Conservation (phyloP, 257 asterid species). For the Gardenia jasminoides region DNA sequence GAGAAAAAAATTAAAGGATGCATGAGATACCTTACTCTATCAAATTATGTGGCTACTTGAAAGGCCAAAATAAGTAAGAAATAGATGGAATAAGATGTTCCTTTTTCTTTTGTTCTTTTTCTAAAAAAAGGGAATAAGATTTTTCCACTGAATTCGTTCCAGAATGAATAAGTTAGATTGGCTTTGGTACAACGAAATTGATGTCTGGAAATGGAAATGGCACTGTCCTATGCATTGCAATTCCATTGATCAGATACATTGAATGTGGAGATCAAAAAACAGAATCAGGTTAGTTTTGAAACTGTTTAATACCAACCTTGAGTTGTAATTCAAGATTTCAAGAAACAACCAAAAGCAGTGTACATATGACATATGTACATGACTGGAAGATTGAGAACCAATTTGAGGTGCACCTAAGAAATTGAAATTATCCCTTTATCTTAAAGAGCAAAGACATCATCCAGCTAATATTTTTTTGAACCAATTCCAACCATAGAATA, state of each 20-base stretch:
- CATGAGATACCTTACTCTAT: not conserved
- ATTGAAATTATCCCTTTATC: not conserved
- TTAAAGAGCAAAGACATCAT: not conserved
- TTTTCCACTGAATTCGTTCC: too few species aligned
- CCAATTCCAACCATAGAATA: not conserved
- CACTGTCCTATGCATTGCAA: not conserved
- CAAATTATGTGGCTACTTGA: not conserved
- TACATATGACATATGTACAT: not conserved
- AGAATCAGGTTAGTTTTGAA: not conserved
- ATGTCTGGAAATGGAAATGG: too few species aligned
- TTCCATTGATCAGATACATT: not conserved
- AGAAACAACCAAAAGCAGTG: not conserved
- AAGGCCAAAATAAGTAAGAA: too few species aligned
- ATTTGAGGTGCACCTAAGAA: constrained; percentile 1
- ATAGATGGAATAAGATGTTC: too few species aligned
- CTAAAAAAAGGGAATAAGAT: too few species aligned
- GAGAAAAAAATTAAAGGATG: too few species aligned
- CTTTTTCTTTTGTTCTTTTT: too few species aligned
- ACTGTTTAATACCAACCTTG: too few species aligned
- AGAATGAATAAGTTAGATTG: too few species aligned
- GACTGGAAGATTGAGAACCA: not conserved
- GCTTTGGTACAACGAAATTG: too few species aligned
- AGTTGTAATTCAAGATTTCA: not conserved
- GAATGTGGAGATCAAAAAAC: not conserved
- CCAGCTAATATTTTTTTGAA: not conserved